These are phyloP conservation scores for Phyllostachys edulis DNA, from an alignment of 176 grass and related monocot genomes.

Conservation along the genomic window DNA sequence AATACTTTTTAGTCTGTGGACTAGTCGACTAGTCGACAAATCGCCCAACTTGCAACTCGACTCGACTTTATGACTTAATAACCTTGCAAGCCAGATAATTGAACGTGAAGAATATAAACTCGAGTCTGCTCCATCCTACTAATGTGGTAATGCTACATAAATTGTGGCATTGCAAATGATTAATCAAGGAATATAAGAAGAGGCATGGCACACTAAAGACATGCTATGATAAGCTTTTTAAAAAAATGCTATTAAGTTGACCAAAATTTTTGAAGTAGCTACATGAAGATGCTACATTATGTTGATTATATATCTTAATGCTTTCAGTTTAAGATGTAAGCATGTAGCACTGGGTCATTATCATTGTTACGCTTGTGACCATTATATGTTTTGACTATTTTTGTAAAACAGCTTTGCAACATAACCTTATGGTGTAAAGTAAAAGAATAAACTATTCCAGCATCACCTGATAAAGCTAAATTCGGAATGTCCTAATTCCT, in stretches of 20 bases:
- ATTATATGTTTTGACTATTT: not conserved
- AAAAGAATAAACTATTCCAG: not conserved
- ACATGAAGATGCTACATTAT: not conserved
- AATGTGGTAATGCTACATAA: slow-evolving; percentile 19
- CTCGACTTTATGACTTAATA: too few relatives aligned
- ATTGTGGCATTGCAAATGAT: slow-evolving; percentile 9
- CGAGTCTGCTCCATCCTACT: not conserved
- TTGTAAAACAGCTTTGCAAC: not conserved
- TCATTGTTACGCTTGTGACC: not conserved
- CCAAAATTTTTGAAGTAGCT: not conserved
- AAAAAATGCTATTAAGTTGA: not conserved
- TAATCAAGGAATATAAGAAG: slow-evolving; percentile 15
- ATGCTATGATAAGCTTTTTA: not conserved
- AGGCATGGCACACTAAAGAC: not conserved
- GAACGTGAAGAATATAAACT: slow-evolving; percentile 23
- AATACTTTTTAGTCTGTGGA: too few relatives aligned
- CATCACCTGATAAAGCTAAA: not conserved
- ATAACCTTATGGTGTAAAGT: not conserved
- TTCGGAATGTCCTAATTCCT: not conserved
- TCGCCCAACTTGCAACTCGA: too few relatives aligned
- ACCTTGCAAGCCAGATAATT: too few relatives aligned
- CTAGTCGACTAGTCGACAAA: too few relatives aligned
- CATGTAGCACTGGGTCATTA: not conserved
- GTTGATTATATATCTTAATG: not conserved
- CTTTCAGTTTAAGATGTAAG: slow-evolving; percentile 6